A percentile compares a stretch with the other conserved stretches of the same genome.
These are phyloP conservation scores for Carex cristatella DNA, from an alignment of 176 grass and related monocot genomes.

Conservation along the genomic window DNA sequence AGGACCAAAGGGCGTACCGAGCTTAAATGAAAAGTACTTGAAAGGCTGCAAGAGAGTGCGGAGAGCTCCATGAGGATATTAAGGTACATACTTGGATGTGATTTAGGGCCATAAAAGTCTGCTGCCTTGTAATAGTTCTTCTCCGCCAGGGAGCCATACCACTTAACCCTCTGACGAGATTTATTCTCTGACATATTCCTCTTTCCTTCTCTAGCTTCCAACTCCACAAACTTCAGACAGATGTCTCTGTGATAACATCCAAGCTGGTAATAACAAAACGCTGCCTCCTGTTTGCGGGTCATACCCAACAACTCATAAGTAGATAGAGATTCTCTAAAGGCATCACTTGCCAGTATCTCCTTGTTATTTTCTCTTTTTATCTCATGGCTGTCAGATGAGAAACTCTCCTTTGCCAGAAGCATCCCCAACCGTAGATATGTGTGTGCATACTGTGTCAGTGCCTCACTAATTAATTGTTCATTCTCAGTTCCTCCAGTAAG, in stretches of 20 bases:
- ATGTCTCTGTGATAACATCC: slow-evolving; percentile 82
- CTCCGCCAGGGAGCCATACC: slow-evolving; percentile 79
- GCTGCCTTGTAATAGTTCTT: slow-evolving; percentile 81
- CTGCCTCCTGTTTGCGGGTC: slow-evolving; percentile 75
- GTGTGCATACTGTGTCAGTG: slow-evolving; percentile 85
- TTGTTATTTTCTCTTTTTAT: slow-evolving; percentile 42
- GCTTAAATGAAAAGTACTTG: slow-evolving; percentile 45
- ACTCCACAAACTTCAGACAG: slow-evolving; percentile 84
- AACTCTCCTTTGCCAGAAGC: slow-evolving; percentile 90
- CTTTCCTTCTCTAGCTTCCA: slow-evolving; percentile 60
- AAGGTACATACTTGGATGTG: slow-evolving; percentile 79
- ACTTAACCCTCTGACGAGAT: slow-evolving; percentile 70
- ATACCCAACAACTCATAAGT: slow-evolving; percentile 82
- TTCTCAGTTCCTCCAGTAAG: slow-evolving; percentile 50
- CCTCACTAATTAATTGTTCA: slow-evolving; percentile 44
- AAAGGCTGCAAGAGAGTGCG: slow-evolving; percentile 47
- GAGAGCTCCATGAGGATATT: slow-evolving; percentile 85
- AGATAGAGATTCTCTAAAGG: slow-evolving; percentile 82
- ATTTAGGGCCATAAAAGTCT: slow-evolving; percentile 83
- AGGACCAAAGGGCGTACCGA: slow-evolving; percentile 53
- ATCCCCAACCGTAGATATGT: slow-evolving; percentile 92
- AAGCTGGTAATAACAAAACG: slow-evolving; percentile 87
- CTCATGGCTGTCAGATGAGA: slow-evolving; percentile 58
- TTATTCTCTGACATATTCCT: slow-evolving; percentile 61
- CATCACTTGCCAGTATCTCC: slow-evolving; percentile 70